Conservation (phyloP, 345 rosid species). For the Salix arbutifolia region DNA sequence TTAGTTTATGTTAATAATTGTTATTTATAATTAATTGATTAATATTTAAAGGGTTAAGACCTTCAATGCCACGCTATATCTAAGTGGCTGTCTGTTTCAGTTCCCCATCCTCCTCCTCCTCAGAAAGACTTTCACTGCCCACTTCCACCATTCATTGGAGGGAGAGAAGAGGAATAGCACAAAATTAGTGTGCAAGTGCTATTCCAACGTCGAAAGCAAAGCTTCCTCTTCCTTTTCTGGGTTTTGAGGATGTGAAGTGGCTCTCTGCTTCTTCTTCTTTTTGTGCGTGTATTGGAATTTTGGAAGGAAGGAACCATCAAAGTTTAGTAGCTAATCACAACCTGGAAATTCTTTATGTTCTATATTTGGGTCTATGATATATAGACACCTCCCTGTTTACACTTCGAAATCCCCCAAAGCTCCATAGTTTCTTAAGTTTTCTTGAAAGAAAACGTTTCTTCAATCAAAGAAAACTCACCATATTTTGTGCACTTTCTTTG, state of each 20-base stretch:
- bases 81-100: neutral
- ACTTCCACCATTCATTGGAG: neutral
- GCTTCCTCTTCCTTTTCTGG: neutral
- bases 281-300: constrained; percentile 1
- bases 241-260: constrained; percentile 14
- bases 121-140: neutral
- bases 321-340: constrained; percentile 9
- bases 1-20: too few relatives aligned
- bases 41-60: neutral
- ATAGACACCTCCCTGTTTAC: neutral
- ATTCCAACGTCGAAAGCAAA: constrained; percentile 43
- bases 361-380: neutral
- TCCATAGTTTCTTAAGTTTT: neutral
- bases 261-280: neutral
- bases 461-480: too few relatives aligned
- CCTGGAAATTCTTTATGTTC: neutral
- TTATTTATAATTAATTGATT: neutral
- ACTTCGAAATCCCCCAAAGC: neutral
- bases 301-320: neutral
- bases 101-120: neutral
- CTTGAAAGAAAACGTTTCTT: neutral
- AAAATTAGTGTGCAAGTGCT: constrained; percentile 28
- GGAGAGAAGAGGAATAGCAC: neutral
- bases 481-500: neutral
- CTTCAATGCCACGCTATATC: neutral